Percentiles rank a stretch among this genome's conserved stretches.
Conservation (phyloP, 495 filamentous ascomycete species). For the Penicillium lividum region DNA sequence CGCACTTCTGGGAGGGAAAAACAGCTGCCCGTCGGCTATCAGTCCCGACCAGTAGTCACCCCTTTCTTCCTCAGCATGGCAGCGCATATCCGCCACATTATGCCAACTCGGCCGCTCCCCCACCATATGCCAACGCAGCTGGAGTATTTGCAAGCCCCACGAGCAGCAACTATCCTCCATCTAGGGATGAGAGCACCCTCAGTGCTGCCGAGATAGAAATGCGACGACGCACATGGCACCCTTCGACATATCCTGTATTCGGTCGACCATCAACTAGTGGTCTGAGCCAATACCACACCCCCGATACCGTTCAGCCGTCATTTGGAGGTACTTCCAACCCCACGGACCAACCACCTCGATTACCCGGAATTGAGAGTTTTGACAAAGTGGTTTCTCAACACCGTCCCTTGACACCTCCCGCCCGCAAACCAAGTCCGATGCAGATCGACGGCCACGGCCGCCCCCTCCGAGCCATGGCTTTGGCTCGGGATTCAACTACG, state of each 20-base stretch:
- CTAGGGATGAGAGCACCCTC: slow-evolving; percentile 63
- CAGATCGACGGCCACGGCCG: slow-evolving; percentile 56
- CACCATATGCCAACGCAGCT: slow-evolving; percentile 54
- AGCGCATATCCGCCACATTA: slow-evolving; percentile 56
- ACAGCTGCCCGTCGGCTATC: slow-evolving; percentile 76
- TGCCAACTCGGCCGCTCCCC: slow-evolving; percentile 48
- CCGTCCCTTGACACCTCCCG: slow-evolving; percentile 61
- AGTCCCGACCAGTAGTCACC: slow-evolving; percentile 73
- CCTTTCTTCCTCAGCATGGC: slow-evolving; percentile 69
- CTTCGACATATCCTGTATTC: slow-evolving; percentile 64
- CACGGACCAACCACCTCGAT: slow-evolving; percentile 56
- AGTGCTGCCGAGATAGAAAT: slow-evolving; percentile 69
- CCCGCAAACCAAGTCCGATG: slow-evolving; percentile 68
- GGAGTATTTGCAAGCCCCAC: slow-evolving; percentile 73
- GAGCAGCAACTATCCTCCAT: slow-evolving; percentile 60
- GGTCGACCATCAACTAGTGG: slow-evolving; percentile 62
- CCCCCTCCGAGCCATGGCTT: slow-evolving; percentile 35
- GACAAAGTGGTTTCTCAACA: slow-evolving; percentile 63
- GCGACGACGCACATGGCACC: slow-evolving; percentile 88
- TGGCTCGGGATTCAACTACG: slow-evolving; percentile 45
- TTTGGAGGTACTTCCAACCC: slow-evolving; percentile 39
- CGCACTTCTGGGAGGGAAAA: slow-evolving; percentile 69
- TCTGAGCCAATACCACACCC: slow-evolving; percentile 59
- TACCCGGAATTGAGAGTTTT: slow-evolving; percentile 91
- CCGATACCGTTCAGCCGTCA: slow-evolving; percentile 55